These are phyloP conservation scores for Hyphopichia buzzinii DNA, from an alignment of 1,139 yeast species.

Conservation along the genomic window DNA sequence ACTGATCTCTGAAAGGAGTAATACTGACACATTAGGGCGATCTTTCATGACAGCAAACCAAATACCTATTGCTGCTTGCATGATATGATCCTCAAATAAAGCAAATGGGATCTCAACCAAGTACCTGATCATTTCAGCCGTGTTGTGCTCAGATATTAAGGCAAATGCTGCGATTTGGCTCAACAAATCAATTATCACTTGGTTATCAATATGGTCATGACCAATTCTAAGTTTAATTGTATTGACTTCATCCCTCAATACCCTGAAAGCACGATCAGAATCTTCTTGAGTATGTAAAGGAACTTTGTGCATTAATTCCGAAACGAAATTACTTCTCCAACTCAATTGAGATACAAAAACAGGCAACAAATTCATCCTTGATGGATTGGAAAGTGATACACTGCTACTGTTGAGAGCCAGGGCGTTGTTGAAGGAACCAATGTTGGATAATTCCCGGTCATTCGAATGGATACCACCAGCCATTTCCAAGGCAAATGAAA, in stretches of 20 bases:
- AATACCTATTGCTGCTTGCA: slow-evolving; percentile 66
- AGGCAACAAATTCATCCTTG: slow-evolving; percentile 58
- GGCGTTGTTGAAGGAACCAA: slow-evolving; percentile 11
- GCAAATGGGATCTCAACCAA: slow-evolving; percentile 72
- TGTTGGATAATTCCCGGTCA: slow-evolving; percentile 55
- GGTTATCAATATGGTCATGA: slow-evolving; percentile 13
- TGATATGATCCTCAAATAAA: slow-evolving; percentile 56
- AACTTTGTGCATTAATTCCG: slow-evolving; percentile 36
- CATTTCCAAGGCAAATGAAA: slow-evolving; percentile 86
- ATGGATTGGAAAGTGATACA: too few relatives aligned
- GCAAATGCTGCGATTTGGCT: slow-evolving; percentile 51
- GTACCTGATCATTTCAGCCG: slow-evolving; percentile 54
- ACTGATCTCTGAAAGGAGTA: slow-evolving; percentile 68
- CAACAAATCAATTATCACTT: slow-evolving; percentile 42
- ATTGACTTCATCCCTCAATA: slow-evolving; percentile 17
- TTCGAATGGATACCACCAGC: slow-evolving; percentile 68
- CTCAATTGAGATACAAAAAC: slow-evolving; percentile 76
- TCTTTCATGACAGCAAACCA: slow-evolving; percentile 85
- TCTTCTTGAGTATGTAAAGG: slow-evolving; percentile 33
- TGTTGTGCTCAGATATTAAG: slow-evolving; percentile 41
- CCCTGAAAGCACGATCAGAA: slow-evolving; percentile 25
- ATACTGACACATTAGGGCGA: slow-evolving; percentile 51
- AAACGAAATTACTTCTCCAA: slow-evolving; percentile 60
- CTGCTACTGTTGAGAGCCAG: too few relatives aligned
- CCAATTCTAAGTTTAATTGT: slow-evolving; percentile 3